phyloP scores from a whole-genome alignment of 2,329 filamentous ascomycete species.

The Aureobasidium sp. region DNA sequence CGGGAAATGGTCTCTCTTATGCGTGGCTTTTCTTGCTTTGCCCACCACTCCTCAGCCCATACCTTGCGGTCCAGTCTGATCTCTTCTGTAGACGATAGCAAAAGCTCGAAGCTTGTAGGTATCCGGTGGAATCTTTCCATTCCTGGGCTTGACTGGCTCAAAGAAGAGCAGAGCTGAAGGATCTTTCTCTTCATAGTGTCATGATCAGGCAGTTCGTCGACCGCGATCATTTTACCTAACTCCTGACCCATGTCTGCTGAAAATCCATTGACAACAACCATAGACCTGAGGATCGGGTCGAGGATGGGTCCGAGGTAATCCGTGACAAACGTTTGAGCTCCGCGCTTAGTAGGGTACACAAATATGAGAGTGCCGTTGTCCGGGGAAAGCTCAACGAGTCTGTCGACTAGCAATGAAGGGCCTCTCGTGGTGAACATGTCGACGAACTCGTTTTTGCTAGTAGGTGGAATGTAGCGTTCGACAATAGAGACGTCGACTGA shows the following conservation, averaged over 20 bases:
- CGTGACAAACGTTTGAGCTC: slow-evolving; percentile 51
- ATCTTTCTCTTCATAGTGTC: slow-evolving; percentile 38
- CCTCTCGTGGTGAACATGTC: slow-evolving; percentile 51
- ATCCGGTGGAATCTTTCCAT: slow-evolving; percentile 27
- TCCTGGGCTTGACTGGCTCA: slow-evolving; percentile 24
- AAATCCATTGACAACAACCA: slow-evolving; percentile 53
- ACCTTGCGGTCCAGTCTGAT: slow-evolving; percentile 45
- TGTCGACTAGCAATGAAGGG: slow-evolving; percentile 54
- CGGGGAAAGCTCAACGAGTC: slow-evolving; percentile 52
- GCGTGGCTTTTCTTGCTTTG: slow-evolving; percentile 56
- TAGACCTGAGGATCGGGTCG: slow-evolving; percentile 53
- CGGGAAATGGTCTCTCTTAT: slow-evolving; percentile 46
- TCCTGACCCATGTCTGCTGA: slow-evolving; percentile 49
- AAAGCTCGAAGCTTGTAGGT: slow-evolving; percentile 33
- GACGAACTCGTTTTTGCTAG: slow-evolving; percentile 50
- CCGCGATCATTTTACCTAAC: slow-evolving; percentile 49
- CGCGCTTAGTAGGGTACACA: slow-evolving; percentile 54
- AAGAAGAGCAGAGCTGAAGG: slow-evolving; percentile 22
- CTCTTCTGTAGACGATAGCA: slow-evolving; percentile 46
- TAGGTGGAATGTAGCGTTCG: slow-evolving; percentile 60
- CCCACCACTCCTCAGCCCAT: slow-evolving; percentile 57
- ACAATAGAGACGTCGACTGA: slow-evolving; percentile 55
- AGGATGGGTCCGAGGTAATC: slow-evolving; percentile 55
- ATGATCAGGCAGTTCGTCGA: slow-evolving; percentile 49
- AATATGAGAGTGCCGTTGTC: slow-evolving; percentile 53